Percentiles rank a stretch among this genome's conserved stretches.
These are phyloP conservation scores for Colletotrichum graminicola DNA, from an alignment of 2,329 filamentous ascomycete species.

Conservation along the genomic window DNA sequence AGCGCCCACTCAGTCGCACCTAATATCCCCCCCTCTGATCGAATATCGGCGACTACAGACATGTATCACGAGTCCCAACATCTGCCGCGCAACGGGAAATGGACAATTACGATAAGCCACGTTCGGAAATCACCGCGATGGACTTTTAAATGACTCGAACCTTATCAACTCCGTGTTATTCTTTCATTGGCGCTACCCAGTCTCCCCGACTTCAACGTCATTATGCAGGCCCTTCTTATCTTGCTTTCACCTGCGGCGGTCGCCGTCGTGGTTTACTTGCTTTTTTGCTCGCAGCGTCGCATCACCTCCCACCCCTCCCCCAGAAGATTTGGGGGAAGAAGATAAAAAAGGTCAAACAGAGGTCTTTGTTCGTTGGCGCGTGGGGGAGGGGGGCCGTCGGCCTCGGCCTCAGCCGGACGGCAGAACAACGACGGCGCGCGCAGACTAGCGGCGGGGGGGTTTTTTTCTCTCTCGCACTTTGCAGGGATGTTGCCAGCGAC, in stretches of 20 bases:
- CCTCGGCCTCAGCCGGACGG: background rate
- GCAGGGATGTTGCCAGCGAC: slow-evolving; percentile 28
- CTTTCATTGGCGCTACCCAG: slow-evolving; percentile 1
- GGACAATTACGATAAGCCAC: no score
- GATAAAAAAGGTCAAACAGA: background rate
- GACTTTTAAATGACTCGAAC: background rate
- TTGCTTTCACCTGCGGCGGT: slow-evolving; percentile 2
- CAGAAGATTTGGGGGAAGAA: background rate
- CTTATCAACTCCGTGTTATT: slow-evolving; percentile 4
- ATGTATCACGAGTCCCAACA: background rate
- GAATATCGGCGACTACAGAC: background rate
- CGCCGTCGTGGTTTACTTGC: background rate
- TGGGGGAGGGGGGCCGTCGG: background rate
- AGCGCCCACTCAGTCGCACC: background rate
- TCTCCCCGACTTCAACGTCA: slow-evolving; percentile 7
- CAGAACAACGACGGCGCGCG: background rate
- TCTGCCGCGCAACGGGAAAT: background rate
- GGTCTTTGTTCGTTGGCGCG: background rate
- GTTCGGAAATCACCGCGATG: background rate
- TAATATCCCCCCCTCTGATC: no score
- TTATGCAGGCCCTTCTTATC: slow-evolving; percentile 20
- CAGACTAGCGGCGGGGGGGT: no score
- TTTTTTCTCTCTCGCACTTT: background rate
- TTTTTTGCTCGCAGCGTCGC: slow-evolving; percentile 9
- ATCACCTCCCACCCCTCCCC: background rate